phyloP scores from a whole-genome alignment of 2,329 filamentous ascomycete genomes.

The Cytospora schulzeri region DNA sequence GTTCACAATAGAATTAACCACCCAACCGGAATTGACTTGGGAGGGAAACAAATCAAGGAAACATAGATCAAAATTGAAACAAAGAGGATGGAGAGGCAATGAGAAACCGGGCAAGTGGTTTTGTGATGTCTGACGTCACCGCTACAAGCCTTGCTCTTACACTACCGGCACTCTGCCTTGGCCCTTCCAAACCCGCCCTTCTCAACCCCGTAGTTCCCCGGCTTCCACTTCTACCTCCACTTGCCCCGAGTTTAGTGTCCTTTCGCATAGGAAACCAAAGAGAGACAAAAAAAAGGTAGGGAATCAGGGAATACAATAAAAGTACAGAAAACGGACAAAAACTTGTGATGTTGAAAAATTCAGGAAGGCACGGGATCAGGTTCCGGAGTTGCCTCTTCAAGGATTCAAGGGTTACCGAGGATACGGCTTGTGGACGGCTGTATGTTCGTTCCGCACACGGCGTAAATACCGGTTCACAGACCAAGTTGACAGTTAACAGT shows the following conservation, averaged over 20 bases:
- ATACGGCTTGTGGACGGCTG: not conserved
- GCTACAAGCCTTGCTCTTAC: not conserved
- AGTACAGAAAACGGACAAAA: too few species aligned
- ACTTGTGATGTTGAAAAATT: not conserved
- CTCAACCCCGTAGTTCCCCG: too few species aligned
- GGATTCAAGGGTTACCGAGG: not conserved
- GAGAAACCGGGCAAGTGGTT: not conserved
- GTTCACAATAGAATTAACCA: too few species aligned
- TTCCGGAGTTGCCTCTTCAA: not conserved
- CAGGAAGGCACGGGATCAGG: not conserved
- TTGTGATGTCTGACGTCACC: not conserved
- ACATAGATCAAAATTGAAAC: too few species aligned
- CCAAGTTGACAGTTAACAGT: not conserved
- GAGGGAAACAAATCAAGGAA: too few species aligned
- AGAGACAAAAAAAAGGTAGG: too few species aligned
- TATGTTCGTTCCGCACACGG: not conserved
- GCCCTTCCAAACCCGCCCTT: not conserved
- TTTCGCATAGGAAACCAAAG: too few species aligned
- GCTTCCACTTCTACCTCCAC: not conserved
- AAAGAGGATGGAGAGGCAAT: not conserved
- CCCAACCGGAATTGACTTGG: too few species aligned
- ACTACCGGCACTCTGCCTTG: not conserved
- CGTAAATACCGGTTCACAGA: not conserved
- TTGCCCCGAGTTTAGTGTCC: too few species aligned
- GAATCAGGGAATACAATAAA: too few species aligned